These are phyloP conservation scores for Alisma plantagoaquatica DNA, from an alignment of 106 monocot genomes.

Conservation along the genomic window DNA sequence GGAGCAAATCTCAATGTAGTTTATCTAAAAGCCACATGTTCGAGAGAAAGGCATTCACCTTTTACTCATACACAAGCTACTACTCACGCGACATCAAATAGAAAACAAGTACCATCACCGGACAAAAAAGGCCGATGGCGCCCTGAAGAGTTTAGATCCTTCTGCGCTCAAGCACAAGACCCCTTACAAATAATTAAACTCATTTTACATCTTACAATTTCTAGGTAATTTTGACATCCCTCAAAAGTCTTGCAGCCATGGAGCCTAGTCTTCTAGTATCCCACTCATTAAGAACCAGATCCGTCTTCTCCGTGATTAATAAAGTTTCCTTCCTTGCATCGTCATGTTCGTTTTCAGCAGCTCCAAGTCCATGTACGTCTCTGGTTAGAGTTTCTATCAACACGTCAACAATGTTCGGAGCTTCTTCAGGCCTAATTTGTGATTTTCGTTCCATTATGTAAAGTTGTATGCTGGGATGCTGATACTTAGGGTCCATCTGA, in stretches of 20 bases:
- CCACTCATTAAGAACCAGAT: constrained; percentile 50
- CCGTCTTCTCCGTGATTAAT: neutral
- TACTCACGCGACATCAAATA: no score
- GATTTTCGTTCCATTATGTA: constrained; percentile 60
- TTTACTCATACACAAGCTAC: no score
- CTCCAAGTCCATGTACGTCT: neutral
- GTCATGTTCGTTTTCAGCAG: constrained; percentile 1
- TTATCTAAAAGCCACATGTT: no score
- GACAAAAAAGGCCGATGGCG: no score
- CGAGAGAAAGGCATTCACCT: no score
- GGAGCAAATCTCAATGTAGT: no score
- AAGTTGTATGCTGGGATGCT: constrained; percentile 74
- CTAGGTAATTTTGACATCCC: constrained; percentile 47
- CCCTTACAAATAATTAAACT: no score
- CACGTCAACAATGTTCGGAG: neutral
- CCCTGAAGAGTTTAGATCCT: no score
- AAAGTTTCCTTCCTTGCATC: neutral
- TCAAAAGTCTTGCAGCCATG: constrained; percentile 75
- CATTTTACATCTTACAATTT: no score
- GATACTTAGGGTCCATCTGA: constrained; percentile 91
- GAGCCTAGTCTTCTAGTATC: constrained; percentile 68
- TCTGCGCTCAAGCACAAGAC: no score
- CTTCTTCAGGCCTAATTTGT: constrained; percentile 6
- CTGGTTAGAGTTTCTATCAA: neutral
- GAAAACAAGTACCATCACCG: no score